These are phyloP conservation scores for Pleurotus tuber-regium DNA, from an alignment of 768 basidiomycete species.

Conservation along the genomic window DNA sequence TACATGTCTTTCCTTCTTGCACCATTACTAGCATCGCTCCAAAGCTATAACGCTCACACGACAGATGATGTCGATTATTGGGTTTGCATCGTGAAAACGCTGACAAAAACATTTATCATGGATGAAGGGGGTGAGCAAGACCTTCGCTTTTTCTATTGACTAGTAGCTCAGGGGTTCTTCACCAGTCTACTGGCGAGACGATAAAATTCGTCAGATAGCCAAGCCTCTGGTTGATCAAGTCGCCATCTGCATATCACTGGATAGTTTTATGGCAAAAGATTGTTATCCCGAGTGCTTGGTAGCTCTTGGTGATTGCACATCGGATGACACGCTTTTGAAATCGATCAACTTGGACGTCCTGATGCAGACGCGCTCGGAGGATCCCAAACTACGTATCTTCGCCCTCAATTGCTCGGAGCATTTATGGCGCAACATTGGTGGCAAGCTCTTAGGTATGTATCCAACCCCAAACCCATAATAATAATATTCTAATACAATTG, in stretches of 20 bases:
- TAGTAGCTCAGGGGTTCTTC: too few species aligned
- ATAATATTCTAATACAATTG: slow-evolving; percentile 4
- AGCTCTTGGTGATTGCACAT: slow-evolving; percentile 50
- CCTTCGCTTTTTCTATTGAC: too few species aligned
- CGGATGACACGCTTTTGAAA: slow-evolving; percentile 69
- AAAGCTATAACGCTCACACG: slow-evolving; percentile 37
- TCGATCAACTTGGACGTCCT: slow-evolving; percentile 78
- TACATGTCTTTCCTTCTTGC: slow-evolving; percentile 80
- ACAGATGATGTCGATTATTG: slow-evolving; percentile 50
- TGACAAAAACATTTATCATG: slow-evolving; percentile 67
- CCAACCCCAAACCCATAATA: background rate
- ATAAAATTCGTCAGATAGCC: slow-evolving; percentile 65
- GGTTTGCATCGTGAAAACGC: slow-evolving; percentile 54
- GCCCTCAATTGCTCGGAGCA: slow-evolving; percentile 66
- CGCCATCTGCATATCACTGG: slow-evolving; percentile 41
- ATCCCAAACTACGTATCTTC: slow-evolving; percentile 60
- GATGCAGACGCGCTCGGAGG: slow-evolving; percentile 88
- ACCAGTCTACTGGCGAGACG: slow-evolving; percentile 90
- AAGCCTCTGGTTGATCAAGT: slow-evolving; percentile 66
- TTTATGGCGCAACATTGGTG: slow-evolving; percentile 78
- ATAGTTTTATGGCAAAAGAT: slow-evolving; percentile 33
- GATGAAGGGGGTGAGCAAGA: slow-evolving; percentile 93
- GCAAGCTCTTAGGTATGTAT: slow-evolving; percentile 66
- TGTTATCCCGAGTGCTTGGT: slow-evolving; percentile 50
- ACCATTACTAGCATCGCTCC: slow-evolving; percentile 63